A percentile compares a stretch with the other conserved stretches of the same genome.
Evolutionary conservation across 345 rosid species (phyloP).

Genomic region (Sonneratia alba): DNA sequence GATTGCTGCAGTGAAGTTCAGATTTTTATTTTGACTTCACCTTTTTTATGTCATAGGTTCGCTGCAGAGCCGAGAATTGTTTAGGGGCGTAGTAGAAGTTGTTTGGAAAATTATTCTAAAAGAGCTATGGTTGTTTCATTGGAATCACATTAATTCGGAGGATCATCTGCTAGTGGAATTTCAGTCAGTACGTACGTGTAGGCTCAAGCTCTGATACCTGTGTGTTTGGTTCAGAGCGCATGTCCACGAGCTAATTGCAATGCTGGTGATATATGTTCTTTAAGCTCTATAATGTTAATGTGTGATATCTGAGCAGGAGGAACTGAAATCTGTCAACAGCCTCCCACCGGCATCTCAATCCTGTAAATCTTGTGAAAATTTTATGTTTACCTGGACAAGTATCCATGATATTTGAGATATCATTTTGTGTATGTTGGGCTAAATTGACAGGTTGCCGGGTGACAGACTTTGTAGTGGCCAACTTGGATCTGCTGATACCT

Average conservation of each 20-base stretch:
- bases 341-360: slow-evolving; percentile 58
- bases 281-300: background rate
- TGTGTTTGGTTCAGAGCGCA: background rate
- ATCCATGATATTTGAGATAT: background rate
- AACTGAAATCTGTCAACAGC: slow-evolving; percentile 47
- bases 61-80: background rate
- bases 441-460: slow-evolving; percentile 34
- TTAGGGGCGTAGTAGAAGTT: background rate
- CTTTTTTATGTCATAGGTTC: background rate
- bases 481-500: slow-evolving; percentile 59
- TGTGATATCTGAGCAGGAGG: slow-evolving; percentile 40
- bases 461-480: slow-evolving; percentile 55
- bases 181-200: no score
- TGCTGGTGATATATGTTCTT: background rate
- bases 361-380: slow-evolving; percentile 38
- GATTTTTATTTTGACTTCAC: background rate
- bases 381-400: slow-evolving; percentile 1
- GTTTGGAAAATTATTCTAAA: background rate
- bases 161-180: no score
- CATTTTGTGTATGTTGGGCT: background rate
- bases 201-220: background rate
- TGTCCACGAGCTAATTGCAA: background rate
- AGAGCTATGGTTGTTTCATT: background rate
- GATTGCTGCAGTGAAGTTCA: no score
- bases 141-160: no score